Percentiles rank a stretch among this genome's conserved stretches.
Evolutionary conservation across 768 basidiomycete species (phyloP).

Genomic region (Lactifluus subvellereus): DNA sequence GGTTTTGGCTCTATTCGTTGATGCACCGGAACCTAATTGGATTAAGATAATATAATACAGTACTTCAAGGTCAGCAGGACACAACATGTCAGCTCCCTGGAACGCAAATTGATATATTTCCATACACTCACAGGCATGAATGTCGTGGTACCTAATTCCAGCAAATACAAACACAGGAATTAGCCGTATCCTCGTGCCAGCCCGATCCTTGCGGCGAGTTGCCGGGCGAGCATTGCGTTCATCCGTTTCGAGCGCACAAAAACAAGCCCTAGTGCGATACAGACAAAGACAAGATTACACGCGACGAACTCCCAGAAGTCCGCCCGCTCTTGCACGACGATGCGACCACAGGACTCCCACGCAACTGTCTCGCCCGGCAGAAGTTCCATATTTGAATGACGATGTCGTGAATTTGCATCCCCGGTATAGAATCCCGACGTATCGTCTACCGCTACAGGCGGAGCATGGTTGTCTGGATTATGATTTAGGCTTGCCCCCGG

Average conservation of each 20-base stretch:
- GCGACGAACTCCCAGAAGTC: conserved; percentile 92
- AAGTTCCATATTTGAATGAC: conserved; percentile 18
- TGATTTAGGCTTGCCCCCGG: conserved; percentile 7
- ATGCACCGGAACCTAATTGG: not conserved
- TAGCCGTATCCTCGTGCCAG: conserved; percentile 32
- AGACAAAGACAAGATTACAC: conserved; percentile 70
- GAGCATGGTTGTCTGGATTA: conserved; percentile 27
- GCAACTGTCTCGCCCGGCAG: conserved; percentile 60
- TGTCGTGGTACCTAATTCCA: not conserved
- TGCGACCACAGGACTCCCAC: conserved; percentile 92
- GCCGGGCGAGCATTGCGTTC: conserved; percentile 68
- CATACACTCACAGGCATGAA: conserved; percentile 9
- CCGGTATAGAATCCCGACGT: conserved; percentile 12
- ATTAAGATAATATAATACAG: conserved; percentile 13
- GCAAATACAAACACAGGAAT: conserved; percentile 7
- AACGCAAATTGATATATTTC: not conserved
- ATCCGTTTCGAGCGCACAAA: conserved; percentile 63
- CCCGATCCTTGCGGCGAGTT: conserved; percentile 84
- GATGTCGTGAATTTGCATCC: conserved; percentile 9
- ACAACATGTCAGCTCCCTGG: not conserved
- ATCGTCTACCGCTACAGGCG: not conserved
- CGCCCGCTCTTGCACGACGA: conserved; percentile 66
- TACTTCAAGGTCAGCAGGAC: conserved; percentile 2
- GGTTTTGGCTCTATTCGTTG: conserved; percentile 7
- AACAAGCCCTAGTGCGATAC: conserved; percentile 58